phyloP scores from a whole-genome alignment of 805 yeast species.

The Cyberlindnera veronae region DNA sequence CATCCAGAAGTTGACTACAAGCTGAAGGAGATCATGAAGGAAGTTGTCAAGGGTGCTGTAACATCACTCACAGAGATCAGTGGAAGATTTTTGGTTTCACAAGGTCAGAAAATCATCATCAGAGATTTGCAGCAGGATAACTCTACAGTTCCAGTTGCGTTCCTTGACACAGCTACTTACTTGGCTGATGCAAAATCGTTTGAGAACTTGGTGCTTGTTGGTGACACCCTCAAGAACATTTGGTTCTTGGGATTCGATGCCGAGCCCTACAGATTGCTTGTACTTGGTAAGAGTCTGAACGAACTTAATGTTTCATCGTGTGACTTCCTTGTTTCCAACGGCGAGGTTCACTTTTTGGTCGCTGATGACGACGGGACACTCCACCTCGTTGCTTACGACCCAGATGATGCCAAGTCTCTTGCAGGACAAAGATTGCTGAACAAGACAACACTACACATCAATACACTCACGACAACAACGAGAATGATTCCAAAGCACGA shows the following conservation, averaged over 20 bases:
- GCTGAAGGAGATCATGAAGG: constrained; percentile 68
- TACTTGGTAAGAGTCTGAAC: constrained; percentile 70
- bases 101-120: constrained; percentile 76
- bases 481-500: constrained; percentile 36
- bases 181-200: constrained; percentile 77
- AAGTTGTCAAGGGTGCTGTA: constrained; percentile 80
- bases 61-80: constrained; percentile 73
- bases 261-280: constrained; percentile 85
- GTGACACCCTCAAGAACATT: constrained; percentile 75
- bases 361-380: constrained; percentile 67
- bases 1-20: constrained; percentile 80
- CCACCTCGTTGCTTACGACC: constrained; percentile 82
- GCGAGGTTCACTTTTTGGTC: constrained; percentile 59
- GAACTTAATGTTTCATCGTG: constrained; percentile 60
- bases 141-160: constrained; percentile 88
- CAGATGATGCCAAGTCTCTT: constrained; percentile 80
- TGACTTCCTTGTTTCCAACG: constrained; percentile 74
- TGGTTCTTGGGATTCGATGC: constrained; percentile 89
- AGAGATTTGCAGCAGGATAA: constrained; percentile 85
- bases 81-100: constrained; percentile 80
- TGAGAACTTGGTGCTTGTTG: constrained; percentile 76
- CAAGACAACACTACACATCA: constrained; percentile 66
- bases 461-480: constrained; percentile 57
- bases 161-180: constrained; percentile 79
- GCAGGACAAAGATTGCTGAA: constrained; percentile 76